These are phyloP conservation scores for Tetrapisispora iriomotensis DNA, from an alignment of 805 yeast species.

Conservation along the genomic window DNA sequence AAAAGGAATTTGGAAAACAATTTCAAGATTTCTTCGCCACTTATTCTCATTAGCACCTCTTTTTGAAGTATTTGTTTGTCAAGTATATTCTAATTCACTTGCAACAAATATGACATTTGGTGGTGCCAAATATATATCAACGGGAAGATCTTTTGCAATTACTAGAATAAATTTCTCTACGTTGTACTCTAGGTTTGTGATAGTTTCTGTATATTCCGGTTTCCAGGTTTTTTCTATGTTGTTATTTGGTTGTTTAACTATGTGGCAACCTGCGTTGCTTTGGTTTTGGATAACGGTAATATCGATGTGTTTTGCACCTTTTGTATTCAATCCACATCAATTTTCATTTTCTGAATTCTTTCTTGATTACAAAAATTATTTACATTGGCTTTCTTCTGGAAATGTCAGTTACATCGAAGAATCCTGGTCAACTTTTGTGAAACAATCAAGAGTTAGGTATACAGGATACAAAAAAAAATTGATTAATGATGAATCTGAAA, in stretches of 20 bases:
- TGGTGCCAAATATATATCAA: constrained; percentile 83
- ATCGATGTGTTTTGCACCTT: constrained; percentile 62
- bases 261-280: constrained; percentile 68
- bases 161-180: constrained; percentile 63
- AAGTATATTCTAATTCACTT: constrained; percentile 75
- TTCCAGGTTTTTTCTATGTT: constrained; percentile 57
- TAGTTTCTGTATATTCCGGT: constrained; percentile 71
- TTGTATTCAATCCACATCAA: constrained; percentile 69
- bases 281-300: constrained; percentile 68
- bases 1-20: constrained; percentile 71
- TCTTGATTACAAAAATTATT: constrained; percentile 50
- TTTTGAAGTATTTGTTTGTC: constrained; percentile 93
- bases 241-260: constrained; percentile 64
- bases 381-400: constrained; percentile 77
- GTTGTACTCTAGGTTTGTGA: constrained; percentile 68
- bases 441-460: constrained; percentile 72
- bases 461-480: constrained; percentile 82
- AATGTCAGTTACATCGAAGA: constrained; percentile 53
- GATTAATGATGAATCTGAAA: constrained; percentile 58
- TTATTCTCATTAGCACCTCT: constrained; percentile 76
- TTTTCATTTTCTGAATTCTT: constrained; percentile 61
- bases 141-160: constrained; percentile 92
- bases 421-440: constrained; percentile 74
- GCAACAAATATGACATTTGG: constrained; percentile 74
- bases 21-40: constrained; percentile 62